phyloP scores from a whole-genome alignment of 1,284 basidiomycete genomes.

The Ganoderma leucocontextum region DNA sequence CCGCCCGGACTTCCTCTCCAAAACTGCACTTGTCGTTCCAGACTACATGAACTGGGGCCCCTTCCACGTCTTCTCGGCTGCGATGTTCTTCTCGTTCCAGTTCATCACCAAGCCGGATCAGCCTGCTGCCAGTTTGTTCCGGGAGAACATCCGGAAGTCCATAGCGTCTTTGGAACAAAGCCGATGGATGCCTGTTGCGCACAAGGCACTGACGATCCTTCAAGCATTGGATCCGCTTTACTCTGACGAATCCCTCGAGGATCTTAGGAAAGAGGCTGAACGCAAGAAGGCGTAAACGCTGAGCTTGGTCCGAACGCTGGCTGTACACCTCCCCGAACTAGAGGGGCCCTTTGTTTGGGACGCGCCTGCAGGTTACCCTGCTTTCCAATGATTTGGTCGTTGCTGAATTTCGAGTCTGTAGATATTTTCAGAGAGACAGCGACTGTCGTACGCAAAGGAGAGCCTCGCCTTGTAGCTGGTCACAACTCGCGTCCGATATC shows the following conservation, averaged over 20 bases:
- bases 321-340: no score
- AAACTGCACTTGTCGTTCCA: slow-evolving; percentile 71
- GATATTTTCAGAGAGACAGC: no score
- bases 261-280: slow-evolving; percentile 56
- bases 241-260: slow-evolving; percentile 59
- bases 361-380: no score
- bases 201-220: slow-evolving; percentile 76
- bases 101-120: slow-evolving; percentile 81
- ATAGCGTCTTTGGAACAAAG: slow-evolving; percentile 69
- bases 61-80: slow-evolving; percentile 82
- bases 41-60: slow-evolving; percentile 85
- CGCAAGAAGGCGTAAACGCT: slow-evolving; percentile 67
- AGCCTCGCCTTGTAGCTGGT: no score
- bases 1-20: slow-evolving; percentile 74
- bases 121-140: slow-evolving; percentile 74
- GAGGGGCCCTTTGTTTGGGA: no score
- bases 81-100: slow-evolving; percentile 88
- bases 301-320: slow-evolving; percentile 71
- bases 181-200: slow-evolving; percentile 68
- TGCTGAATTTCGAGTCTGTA: no score
- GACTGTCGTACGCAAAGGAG: no score
- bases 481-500: no score
- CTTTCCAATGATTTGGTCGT: no score
- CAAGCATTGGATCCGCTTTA: slow-evolving; percentile 75
- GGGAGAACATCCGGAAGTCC: slow-evolving; percentile 75